Evolutionary conservation across 176 grass and related monocot genomes (phyloP), one percentile per base, ranked within the genome.

Genomic region (Oryza glaberrima): DNA sequence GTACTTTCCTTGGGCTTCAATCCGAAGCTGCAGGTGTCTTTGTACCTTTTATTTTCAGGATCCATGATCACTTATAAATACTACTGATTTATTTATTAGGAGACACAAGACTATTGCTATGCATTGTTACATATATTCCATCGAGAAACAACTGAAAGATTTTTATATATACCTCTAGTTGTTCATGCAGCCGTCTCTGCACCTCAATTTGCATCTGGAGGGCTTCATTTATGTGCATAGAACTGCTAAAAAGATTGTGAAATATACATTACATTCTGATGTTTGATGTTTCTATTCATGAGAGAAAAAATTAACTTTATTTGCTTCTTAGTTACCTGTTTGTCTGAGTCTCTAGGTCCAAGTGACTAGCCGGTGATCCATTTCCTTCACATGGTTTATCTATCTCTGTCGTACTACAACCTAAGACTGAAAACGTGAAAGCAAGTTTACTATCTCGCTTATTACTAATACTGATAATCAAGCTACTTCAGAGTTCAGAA

Each of bases 131-230:
- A 20, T 44, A 20, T 2, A n/a, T 2, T 60, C 17, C 56, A 56
- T 56, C 16, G 16, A 56, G 4, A 56, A 56, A 56, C 6, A 3
- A 52, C 14, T 52, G 49, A 51, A 51, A 52, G 49, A 41, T 49
- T 4, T 15, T 11, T 52, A 6, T 52, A 58, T 9, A 20, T 90
- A 95, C 95, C 95, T 98, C 93, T 60, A 98, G 83, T 87, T 98
- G 95, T 83, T 95, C 93, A 9, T 95, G 89, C 41, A 98, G 91
- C 36, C 87, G 87, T 84, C 95, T 95, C 90, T 98, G 95, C n/a
- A 98, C 95, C 91, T 95, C 93, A 81, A 98, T 93, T 82, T 98
- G 95, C 91, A 95, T 95, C 73, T 98, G 93, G 52, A 98, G 85
- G 43, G 93, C 82, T 82, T 95, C 95, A 72, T 56, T 90, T 92